These are phyloP conservation scores for Ustilago hordei DNA, from an alignment of 1,284 basidiomycete genomes.

Conservation along the genomic window DNA sequence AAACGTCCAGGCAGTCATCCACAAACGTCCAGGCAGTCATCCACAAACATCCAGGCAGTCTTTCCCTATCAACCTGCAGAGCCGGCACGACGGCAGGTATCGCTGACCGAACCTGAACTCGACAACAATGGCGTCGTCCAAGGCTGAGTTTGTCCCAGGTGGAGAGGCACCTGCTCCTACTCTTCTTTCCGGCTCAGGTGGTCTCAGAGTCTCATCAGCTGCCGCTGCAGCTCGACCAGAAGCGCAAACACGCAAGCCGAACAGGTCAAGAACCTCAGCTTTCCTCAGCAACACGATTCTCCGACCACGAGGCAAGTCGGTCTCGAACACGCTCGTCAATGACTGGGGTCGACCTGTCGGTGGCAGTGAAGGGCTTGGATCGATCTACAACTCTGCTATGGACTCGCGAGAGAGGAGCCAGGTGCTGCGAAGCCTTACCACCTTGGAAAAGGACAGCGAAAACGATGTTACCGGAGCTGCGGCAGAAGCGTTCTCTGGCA, in stretches of 20 bases:
- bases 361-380: constrained; percentile 46
- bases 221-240: constrained; percentile 5
- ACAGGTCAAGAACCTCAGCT: constrained; percentile 19
- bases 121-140: constrained; percentile 22
- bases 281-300: constrained; percentile 32
- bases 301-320: constrained; percentile 26
- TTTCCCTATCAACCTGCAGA: not conserved
- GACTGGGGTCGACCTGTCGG: constrained; percentile 49
- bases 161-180: constrained; percentile 11
- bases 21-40: too few species aligned
- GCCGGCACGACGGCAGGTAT: not conserved
- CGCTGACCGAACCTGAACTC: not conserved
- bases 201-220: not conserved
- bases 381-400: constrained; percentile 40
- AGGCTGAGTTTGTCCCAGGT: constrained; percentile 27
- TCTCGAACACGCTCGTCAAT: constrained; percentile 9
- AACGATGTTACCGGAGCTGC: constrained; percentile 34
- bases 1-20: not conserved
- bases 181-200: constrained; percentile 7
- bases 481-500: constrained; percentile 37
- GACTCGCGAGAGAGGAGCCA: constrained; percentile 35
- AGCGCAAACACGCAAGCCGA: constrained; percentile 25
- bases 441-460: constrained; percentile 34
- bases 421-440: constrained; percentile 46
- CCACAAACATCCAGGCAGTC: not conserved